Evolutionary conservation across 73 alveolate species (phyloP).

Genomic region (Paramecium tetraurelia): DNA sequence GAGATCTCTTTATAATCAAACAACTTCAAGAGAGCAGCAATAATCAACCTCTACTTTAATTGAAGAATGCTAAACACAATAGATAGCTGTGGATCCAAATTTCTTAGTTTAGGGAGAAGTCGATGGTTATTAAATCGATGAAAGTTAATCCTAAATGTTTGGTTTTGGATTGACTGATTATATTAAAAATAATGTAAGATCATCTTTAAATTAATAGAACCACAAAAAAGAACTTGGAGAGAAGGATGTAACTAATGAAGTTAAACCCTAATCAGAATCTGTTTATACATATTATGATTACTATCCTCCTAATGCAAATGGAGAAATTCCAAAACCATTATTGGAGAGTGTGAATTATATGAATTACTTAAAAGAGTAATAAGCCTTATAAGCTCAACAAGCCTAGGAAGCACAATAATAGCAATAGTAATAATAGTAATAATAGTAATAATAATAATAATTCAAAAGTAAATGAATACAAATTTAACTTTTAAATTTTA

Average conservation of each 20-base stretch:
- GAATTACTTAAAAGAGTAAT: conserved; percentile 6
- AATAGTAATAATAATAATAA: too few species aligned
- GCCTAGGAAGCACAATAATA: not conserved
- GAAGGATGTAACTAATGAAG: conserved; percentile 17
- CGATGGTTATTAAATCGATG: conserved; percentile 25
- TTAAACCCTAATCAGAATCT: not conserved
- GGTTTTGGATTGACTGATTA: conserved; percentile 29
- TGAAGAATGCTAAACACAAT: not conserved
- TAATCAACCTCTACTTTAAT: not conserved
- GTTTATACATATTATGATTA: conserved; percentile 30
- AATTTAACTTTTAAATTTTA: not conserved
- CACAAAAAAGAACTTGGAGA: conserved; percentile 31
- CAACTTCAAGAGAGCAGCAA: not conserved
- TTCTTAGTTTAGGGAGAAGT: conserved; percentile 46
- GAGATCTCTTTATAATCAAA: not conserved
- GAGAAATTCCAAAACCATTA: conserved; percentile 22
- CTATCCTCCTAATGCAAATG: conserved; percentile 9
- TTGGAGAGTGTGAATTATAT: conserved; percentile 29
- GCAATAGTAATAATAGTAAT: not conserved
- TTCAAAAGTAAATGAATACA: not conserved
- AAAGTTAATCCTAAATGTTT: conserved; percentile 34
- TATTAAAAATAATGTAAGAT: not conserved
- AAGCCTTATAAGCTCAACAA: not conserved
- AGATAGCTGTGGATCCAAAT: not conserved
- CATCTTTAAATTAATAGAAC: not conserved